Conservation (phyloP, 352 stramenopile species). For the Peronospora belbahrii region DNA sequence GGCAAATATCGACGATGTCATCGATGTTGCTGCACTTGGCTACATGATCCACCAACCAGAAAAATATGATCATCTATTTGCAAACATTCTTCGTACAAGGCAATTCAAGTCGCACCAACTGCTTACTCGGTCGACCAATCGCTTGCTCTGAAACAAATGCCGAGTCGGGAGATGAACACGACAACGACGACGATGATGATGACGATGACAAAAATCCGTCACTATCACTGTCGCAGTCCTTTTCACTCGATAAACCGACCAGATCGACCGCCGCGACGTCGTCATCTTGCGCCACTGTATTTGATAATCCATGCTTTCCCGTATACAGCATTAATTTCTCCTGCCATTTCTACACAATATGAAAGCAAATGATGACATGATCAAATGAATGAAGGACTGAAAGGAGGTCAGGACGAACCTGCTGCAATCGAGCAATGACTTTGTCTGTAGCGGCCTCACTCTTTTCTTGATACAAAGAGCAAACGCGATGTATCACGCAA, state of each 20-base stretch:
- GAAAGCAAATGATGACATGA: not conserved
- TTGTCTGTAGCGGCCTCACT: slow-evolving; percentile 11
- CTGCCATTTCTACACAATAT: slow-evolving; percentile 31
- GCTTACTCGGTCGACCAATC: slow-evolving; percentile 14
- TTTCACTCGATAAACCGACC: not conserved
- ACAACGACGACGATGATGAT: slow-evolving; percentile 1
- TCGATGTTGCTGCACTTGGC: slow-evolving; percentile 8
- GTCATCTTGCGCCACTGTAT: not conserved
- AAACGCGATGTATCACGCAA: slow-evolving; percentile 54
- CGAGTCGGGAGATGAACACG: not conserved
- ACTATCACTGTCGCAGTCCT: not conserved
- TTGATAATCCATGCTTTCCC: slow-evolving; percentile 1
- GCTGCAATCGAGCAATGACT: slow-evolving; percentile 16
- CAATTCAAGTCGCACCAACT: slow-evolving; percentile 11
- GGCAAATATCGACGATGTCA: slow-evolving; percentile 26
- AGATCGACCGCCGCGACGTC: not conserved
- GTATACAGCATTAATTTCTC: slow-evolving; percentile 33
- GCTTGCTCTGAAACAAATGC: slow-evolving; percentile 1
- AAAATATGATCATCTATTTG: slow-evolving; percentile 1
- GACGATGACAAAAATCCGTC: slow-evolving; percentile 2
- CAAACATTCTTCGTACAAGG: not conserved
- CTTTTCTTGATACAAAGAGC: slow-evolving; percentile 29
- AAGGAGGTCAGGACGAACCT: slow-evolving; percentile 15
- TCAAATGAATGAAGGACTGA: not conserved
- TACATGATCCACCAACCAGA: not conserved